phyloP scores from a whole-genome alignment of 305 asterid genomes.

The Fraxinus albicans region DNA sequence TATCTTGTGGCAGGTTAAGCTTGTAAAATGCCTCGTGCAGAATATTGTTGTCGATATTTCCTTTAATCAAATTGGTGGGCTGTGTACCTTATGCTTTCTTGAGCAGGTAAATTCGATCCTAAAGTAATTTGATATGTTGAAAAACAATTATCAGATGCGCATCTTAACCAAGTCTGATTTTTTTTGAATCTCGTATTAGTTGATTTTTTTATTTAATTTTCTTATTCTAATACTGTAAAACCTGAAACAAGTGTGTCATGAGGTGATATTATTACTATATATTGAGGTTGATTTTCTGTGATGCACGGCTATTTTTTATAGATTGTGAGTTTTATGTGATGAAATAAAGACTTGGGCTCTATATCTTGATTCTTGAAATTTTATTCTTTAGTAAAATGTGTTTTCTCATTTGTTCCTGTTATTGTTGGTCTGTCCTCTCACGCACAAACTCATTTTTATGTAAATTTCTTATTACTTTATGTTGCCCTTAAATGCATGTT shows the following conservation, averaged over 20 bases:
- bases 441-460: not conserved
- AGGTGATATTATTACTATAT: not conserved
- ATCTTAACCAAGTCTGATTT: slow-evolving; percentile 2
- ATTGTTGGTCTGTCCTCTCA: not conserved
- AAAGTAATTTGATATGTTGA: not conserved
- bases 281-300: not conserved
- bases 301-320: not conserved
- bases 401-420: not conserved
- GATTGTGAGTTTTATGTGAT: not conserved
- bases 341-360: not conserved
- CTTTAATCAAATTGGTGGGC: slow-evolving; percentile 88
- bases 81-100: slow-evolving; percentile 83
- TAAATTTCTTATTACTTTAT: not conserved
- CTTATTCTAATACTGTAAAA: not conserved
- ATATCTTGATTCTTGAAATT: not conserved
- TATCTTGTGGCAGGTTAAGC: slow-evolving; percentile 65
- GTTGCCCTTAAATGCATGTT: not conserved
- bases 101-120: slow-evolving; percentile 57
- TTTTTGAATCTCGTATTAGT: not conserved
- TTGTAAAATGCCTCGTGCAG: slow-evolving; percentile 84
- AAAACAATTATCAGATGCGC: not conserved
- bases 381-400: not conserved
- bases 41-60: slow-evolving; percentile 86
- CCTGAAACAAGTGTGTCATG: not conserved
- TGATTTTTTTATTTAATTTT: not conserved